These are phyloP conservation scores for Urochloa ruziziensis DNA, from an alignment of 176 grass and related monocot genomes.

Conservation along the genomic window DNA sequence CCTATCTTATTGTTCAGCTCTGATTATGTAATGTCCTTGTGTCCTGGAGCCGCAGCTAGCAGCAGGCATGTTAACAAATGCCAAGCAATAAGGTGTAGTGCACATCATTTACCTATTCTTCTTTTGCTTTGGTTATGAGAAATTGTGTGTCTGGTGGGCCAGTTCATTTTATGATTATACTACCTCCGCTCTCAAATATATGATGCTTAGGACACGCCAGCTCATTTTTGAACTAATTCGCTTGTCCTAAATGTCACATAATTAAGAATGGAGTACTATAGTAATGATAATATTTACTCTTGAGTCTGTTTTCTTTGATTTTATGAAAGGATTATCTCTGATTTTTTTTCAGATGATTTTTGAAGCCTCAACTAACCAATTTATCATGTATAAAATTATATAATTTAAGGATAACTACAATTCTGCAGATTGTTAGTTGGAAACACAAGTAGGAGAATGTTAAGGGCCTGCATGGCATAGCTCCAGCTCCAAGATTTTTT, in stretches of 20 bases:
- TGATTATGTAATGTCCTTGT: conserved; percentile 58
- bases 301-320: neutral
- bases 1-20: conserved; percentile 35
- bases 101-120: conserved; percentile 4
- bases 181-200: no score
- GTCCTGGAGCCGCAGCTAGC: conserved; percentile 46
- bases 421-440: neutral
- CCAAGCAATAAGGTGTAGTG: conserved; percentile 40
- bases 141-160: neutral
- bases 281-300: neutral
- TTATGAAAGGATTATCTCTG: neutral
- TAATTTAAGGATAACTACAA: neutral
- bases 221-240: no score
- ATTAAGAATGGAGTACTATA: no score
- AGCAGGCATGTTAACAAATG: conserved; percentile 40
- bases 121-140: neutral
- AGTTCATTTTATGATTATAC: neutral
- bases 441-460: neutral
- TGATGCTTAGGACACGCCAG: no score
- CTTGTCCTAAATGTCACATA: no score
- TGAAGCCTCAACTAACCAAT: neutral
- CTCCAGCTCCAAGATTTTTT: neutral
- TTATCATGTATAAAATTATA: neutral
- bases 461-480: neutral
- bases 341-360: neutral